phyloP scores from a whole-genome alignment of 495 filamentous ascomycete genomes.

The Neurospora tetrasperma region DNA sequence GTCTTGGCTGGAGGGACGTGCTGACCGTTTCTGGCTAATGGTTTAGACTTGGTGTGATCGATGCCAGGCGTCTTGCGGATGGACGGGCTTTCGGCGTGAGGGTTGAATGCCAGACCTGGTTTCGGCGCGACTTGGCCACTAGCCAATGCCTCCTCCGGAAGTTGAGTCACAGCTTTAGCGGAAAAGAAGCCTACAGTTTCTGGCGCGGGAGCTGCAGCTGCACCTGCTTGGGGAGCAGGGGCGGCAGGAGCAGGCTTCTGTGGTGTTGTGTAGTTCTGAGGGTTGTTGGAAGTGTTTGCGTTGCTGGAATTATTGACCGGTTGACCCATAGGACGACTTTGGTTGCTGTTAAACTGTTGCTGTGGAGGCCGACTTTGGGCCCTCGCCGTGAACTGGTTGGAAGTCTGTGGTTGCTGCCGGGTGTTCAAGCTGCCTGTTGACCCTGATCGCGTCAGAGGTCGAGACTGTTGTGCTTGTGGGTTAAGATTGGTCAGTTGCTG shows the following conservation, averaged over 20 bases:
- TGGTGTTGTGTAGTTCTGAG: constrained; percentile 25
- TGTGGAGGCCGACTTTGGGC: constrained; percentile 11
- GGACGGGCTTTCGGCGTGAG: constrained; percentile 70
- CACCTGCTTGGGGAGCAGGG: constrained; percentile 3
- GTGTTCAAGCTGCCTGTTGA: constrained; percentile 18
- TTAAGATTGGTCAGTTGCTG: constrained; percentile 8
- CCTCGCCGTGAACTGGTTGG: constrained; percentile 18
- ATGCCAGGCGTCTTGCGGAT: constrained; percentile 86
- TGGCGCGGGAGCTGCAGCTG: constrained; percentile 3
- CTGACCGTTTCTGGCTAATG: constrained; percentile 42
- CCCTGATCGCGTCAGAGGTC: constrained; percentile 15
- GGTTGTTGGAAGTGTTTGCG: constrained; percentile 13
- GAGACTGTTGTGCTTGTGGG: constrained; percentile 28
- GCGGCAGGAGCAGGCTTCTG: constrained; percentile 13
- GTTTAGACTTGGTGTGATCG: constrained; percentile 64
- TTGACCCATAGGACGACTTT: constrained; percentile 8
- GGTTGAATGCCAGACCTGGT: constrained; percentile 59
- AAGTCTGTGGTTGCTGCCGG: constrained; percentile 27
- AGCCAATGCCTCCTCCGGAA: constrained; percentile 25
- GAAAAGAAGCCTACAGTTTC: constrained; percentile 53
- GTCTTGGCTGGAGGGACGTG: constrained; percentile 28
- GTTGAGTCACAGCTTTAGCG: constrained; percentile 49
- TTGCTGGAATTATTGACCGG: constrained; percentile 8
- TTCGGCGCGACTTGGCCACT: constrained; percentile 31
- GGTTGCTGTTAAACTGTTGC: constrained; percentile 23